Percentiles rank a stretch among this genome's conserved stretches.
phyloP scores from a whole-genome alignment of 176 grass and related monocot genomes.

The Aegilops sharonensis region DNA sequence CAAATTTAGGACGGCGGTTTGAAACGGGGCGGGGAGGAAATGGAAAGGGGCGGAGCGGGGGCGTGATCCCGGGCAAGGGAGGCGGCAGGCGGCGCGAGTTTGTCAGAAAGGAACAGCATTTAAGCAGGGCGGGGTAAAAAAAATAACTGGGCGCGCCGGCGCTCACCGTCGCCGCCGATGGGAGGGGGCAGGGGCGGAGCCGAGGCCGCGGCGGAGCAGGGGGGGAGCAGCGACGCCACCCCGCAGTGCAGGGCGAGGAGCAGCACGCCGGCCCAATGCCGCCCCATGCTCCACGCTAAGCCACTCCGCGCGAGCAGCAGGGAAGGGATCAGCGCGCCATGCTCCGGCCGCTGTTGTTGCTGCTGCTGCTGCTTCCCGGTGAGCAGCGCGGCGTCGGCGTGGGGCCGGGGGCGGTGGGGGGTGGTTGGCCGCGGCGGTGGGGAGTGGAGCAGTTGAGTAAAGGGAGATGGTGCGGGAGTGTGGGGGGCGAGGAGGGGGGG shows the following conservation, averaged over 20 bases:
- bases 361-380: not conserved
- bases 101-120: too few species aligned
- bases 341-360: not conserved
- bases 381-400: not conserved
- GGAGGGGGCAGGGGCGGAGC: not conserved
- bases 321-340: conserved; percentile 31
- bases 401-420: not conserved
- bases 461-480: not conserved
- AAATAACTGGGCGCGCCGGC: not conserved
- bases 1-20: conserved; percentile 19
- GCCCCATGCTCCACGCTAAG: conserved; percentile 21
- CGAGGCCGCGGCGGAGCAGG: not conserved
- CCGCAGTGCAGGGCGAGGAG: conserved; percentile 55
- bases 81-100: not conserved
- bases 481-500: not conserved
- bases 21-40: not conserved
- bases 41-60: not conserved
- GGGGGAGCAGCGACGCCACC: conserved; percentile 10
- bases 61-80: not conserved
- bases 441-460: conserved; percentile 32
- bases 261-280: conserved; percentile 6
- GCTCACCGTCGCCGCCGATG: conserved; percentile 35
- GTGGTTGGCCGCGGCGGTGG: conserved; percentile 24
- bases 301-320: not conserved
- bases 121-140: not conserved